Base-by-base conservation (phyloP, 1,284 basidiomycete genomes). In the Cutaneotrichosporon cyanovorans region DNA sequence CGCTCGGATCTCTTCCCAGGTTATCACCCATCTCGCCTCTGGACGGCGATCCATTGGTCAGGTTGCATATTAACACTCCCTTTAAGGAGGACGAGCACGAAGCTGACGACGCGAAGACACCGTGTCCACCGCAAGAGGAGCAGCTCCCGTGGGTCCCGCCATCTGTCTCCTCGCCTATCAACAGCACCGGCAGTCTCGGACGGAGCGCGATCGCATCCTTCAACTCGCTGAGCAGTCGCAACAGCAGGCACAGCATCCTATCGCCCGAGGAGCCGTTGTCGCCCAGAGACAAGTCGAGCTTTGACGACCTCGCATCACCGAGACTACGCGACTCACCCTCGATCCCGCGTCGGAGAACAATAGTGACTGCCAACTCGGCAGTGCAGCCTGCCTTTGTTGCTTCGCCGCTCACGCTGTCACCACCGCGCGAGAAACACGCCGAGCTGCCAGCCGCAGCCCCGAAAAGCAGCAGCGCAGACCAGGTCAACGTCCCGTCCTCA, bases 331-430 rank as follows among this genome's bases (percentile, higher is more conserved):
- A 60, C 16, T 59, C 62, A 1, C 57, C 65, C 1, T 55, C 55
- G 15, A 46, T 69, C 10, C 59, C 65, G 3, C 48, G 63, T 22
- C 50, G 62, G n/a, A 51, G 60, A 18, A 67, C 64, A 1, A 50
- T 69, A 28, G 47, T 68, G 37, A 53, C 63, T 34, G 25, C 35
- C 44, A 46, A 16, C 36, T 28, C 42, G 12, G 28, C 21, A 52
- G 37, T 37, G 33, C 25, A 36, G 37, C 45, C 47, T 8, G 31
- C 40, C 12, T 37, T 31, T 30, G 25, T 39, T 14, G 18, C 33
- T 22, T 34, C 40, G n/a, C 34, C 35, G 18, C 34, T 40, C 9
- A 40, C 45, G 9, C 15, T 35, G 32, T n/a, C 45, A 19, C 35
- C 42, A 15, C 42, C 25, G 41, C 18, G 21, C 9, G 12, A 23